Evolutionary conservation across 2,329 filamentous ascomycete genomes (phyloP), one percentile per base, ranked within the genome.

Genomic region (Penicillium sp.): DNA sequence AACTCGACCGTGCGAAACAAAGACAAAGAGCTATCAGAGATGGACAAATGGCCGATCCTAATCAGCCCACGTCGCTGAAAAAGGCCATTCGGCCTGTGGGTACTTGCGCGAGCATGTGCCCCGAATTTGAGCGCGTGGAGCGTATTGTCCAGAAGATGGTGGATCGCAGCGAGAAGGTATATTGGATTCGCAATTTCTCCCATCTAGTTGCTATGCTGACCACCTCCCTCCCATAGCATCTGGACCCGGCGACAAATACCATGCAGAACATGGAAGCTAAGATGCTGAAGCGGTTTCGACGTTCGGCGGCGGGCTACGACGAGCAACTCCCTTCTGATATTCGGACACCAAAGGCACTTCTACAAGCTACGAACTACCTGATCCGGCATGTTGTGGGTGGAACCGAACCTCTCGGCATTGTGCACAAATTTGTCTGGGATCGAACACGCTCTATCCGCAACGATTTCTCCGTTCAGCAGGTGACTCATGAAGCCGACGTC

Each of bases 371-470:
- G 63, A 80, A 84, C 58, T 83, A 84, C 66, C 75, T 76, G 58
- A 76, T 83, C n/a, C 77, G 82, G 45, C 72, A 82, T 66, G 75
- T 89, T 9, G 75, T 89, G 59, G 80, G 79, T 44, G 82, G 85
- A 30, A 74, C 77, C 24, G 79, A 84, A 19, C 75, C 79, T 35
- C 76, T 87, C 55, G 81, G 78, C 1, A 72, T 80, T n/a, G 81
- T 88, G 13, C 85, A 89, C 68, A 83, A 84, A 63, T 89, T 88
- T 72, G 82, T 89, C 28, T 89, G 87, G 87, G 87, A 89, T 70
- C 82, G 87, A 19, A 88, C 86, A 37, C 82, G 87, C 51, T 86
- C 85, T 5, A 84, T 89, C 61, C 83, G 87, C 44, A 89, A 89
- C 69, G 87, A 89, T 71, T 86, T 89, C 55, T 86, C 85, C 2